Base-by-base conservation (phyloP, 108 stramenopile genomes). In the Cyclotella atomus region DNA sequence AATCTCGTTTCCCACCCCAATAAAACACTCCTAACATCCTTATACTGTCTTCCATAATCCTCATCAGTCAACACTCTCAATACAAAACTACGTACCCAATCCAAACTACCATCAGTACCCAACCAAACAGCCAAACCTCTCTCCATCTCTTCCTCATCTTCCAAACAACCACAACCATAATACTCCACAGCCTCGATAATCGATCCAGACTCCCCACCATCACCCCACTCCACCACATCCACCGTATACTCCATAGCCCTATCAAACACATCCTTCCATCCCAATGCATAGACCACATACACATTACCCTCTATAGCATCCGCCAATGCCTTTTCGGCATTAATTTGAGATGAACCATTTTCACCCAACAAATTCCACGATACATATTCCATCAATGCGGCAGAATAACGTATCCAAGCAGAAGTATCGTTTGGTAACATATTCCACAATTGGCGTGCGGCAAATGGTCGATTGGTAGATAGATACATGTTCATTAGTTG, bases 101-200 rank as follows among this genome's bases (percentile, higher is more conserved):
- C 87, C 59, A 89, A 57, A 28, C 89, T 89, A 10, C 91, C 93
- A 23, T 93, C 92, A 9, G 90, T 92, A 27, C 76, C 88, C 45
- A 59, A 20, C 93, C 95, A 94, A 29, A 77, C 65, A 8, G 75
- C 89, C 69, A 85, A 67, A 41, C 86, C 85, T 49, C 84, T 82
- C 24, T n/a, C n/a, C n/a, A n/a, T n/a, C n/a, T 65, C 71, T 46
- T 52, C 67, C 0, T 68, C 71, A n/a, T 65, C 63, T 30, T 65
- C 64, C 36, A 32, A 34, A 45, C 29, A 3, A 60, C 69, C 59
- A 52, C 78, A 75, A 35, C 86, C 83, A 53, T 87, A 88, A 71
- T 94, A 94, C 73, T 96, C 95, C 71, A 96, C 91, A 23, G 90
- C 91, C 76, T 91, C 90, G 65, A 96, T 71, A 23, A 89, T 61